Percentiles rank a stretch among this genome's conserved stretches.
These are phyloP conservation scores for Monosporascus sp. DNA, from an alignment of 2,329 filamentous ascomycete genomes.

Conservation along the genomic window DNA sequence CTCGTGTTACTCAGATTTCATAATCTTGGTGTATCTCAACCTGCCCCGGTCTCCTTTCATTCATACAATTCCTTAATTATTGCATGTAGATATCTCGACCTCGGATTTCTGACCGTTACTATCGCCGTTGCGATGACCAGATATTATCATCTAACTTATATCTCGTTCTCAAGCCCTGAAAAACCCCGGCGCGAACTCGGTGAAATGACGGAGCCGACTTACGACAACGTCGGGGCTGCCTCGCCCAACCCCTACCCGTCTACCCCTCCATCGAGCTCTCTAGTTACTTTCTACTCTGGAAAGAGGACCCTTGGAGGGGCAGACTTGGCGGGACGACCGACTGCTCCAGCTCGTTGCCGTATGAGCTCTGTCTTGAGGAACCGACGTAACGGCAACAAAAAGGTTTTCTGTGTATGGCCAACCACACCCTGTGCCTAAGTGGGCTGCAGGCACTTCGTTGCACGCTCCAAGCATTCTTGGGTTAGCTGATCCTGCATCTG, in stretches of 20 bases:
- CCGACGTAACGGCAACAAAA: slow-evolving; percentile 1
- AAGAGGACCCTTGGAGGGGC: slow-evolving; percentile 14
- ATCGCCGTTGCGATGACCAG: slow-evolving; percentile 4
- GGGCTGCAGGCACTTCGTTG: slow-evolving; percentile 17
- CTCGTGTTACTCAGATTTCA: not conserved
- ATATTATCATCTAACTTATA: slow-evolving; percentile 1
- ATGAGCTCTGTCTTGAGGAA: not conserved
- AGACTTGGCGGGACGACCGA: slow-evolving; percentile 1
- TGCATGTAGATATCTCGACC: no score
- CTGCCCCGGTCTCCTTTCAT: not conserved
- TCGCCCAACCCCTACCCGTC: slow-evolving; percentile 7
- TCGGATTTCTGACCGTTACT: no score
- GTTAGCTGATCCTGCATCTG: slow-evolving; percentile 16
- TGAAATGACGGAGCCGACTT: slow-evolving; percentile 16
- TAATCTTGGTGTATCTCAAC: not conserved
- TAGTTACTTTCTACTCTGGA: not conserved
- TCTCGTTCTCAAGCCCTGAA: not conserved
- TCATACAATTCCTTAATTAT: not conserved
- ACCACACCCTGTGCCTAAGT: not conserved
- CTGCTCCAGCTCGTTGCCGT: not conserved
- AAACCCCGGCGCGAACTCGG: slow-evolving; percentile 15
- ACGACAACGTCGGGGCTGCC: not conserved
- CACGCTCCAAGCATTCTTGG: slow-evolving; percentile 8
- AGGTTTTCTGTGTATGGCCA: slow-evolving; percentile 10
- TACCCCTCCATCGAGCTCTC: slow-evolving; percentile 10